A percentile compares a stretch with the other conserved stretches of the same genome.
Conservation (phyloP, 2,329 filamentous ascomycete species). For the Cercospora citrullina region DNA sequence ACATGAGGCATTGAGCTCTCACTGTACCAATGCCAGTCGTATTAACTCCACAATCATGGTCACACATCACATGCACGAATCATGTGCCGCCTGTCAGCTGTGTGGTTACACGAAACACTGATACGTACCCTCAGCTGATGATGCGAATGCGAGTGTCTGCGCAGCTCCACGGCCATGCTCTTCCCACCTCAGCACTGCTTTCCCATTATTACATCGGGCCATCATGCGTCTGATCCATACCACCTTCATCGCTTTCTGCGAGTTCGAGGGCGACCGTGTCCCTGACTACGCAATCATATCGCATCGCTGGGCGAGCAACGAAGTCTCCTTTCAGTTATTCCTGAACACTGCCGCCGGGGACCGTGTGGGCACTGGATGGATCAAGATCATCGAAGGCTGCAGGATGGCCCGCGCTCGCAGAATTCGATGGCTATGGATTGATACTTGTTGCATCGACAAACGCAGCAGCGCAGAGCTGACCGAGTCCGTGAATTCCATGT, state of each 20-base stretch:
- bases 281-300: constrained; percentile 19
- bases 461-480: constrained; percentile 47
- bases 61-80: background rate
- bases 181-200: background rate
- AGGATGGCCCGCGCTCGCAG: constrained; percentile 1
- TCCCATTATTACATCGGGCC: too few relatives aligned
- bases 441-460: constrained; percentile 24
- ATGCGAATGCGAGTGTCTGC: background rate
- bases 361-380: constrained; percentile 5
- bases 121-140: background rate
- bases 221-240: constrained; percentile 2
- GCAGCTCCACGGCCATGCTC: background rate
- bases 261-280: background rate
- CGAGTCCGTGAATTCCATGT: constrained; percentile 47
- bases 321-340: constrained; percentile 5
- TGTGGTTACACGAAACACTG: background rate
- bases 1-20: too few relatives aligned
- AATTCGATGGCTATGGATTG: constrained; percentile 21
- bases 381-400: constrained; percentile 13
- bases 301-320: constrained; percentile 20
- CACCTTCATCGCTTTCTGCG: background rate
- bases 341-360: background rate
- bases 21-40: background rate
- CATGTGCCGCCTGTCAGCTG: background rate
- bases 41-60: background rate